These are phyloP conservation scores for Aotearoamyces nothofagi DNA, from an alignment of 2,329 filamentous ascomycete species.

Conservation along the genomic window DNA sequence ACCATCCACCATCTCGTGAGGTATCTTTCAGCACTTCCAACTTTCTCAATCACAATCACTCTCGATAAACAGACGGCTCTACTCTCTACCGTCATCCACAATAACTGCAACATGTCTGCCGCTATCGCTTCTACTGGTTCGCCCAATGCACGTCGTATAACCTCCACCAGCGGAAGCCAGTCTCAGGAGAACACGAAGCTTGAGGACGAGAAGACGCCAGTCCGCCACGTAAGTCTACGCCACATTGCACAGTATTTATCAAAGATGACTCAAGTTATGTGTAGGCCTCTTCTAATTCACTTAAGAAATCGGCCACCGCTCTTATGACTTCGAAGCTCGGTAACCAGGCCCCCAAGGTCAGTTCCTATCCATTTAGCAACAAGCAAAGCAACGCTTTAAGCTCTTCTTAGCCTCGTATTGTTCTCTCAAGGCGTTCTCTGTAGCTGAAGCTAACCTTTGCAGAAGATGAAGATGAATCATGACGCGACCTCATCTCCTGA, in stretches of 20 bases:
- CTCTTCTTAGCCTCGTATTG: too few relatives aligned
- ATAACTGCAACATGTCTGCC: constrained; percentile 28
- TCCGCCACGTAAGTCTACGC: constrained; percentile 19
- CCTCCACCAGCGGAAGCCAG: constrained; percentile 19
- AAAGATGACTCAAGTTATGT: constrained; percentile 1
- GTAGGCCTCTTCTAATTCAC: constrained; percentile 1
- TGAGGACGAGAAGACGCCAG: constrained; percentile 8
- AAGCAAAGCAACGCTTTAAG: too few relatives aligned
- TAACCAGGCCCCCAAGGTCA: constrained; percentile 40
- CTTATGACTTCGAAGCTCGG: constrained; percentile 37
- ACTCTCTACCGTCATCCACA: too few relatives aligned
- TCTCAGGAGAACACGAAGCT: constrained; percentile 21
- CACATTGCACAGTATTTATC: background rate
- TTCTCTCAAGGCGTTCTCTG: too few relatives aligned
- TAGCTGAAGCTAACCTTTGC: constrained; percentile 19
- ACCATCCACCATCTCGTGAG: too few relatives aligned
- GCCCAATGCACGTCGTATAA: constrained; percentile 23
- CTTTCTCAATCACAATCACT: too few relatives aligned
- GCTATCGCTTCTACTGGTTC: constrained; percentile 24
- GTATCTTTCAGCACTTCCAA: too few relatives aligned
- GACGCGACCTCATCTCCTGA: constrained; percentile 23
- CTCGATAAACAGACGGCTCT: too few relatives aligned
- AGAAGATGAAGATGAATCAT: constrained; percentile 33
- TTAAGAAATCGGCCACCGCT: constrained; percentile 24
- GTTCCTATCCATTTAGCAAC: too few relatives aligned